Conservation (phyloP, 345 rosid species). For the Excoecaria cochinchinensis region DNA sequence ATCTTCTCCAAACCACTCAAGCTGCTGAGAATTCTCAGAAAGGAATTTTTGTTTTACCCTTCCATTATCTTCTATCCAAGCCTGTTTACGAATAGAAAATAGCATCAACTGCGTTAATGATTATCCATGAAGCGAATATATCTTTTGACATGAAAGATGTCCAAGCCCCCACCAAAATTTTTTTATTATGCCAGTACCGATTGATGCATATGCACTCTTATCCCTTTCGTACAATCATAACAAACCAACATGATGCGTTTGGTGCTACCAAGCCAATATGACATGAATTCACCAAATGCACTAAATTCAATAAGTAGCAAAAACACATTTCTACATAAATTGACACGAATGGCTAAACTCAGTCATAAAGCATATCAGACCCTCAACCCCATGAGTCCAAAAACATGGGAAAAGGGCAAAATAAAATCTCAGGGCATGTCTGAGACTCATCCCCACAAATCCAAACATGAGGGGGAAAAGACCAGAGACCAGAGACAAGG, state of each 20-base stretch:
- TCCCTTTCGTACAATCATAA: not conserved
- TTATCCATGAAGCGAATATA: not conserved
- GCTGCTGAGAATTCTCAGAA: conserved; percentile 7
- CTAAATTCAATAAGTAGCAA: too few species aligned
- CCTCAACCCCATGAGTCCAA: not conserved
- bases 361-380: not conserved
- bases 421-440: not conserved
- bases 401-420: not conserved
- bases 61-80: conserved; percentile 19
- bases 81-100: conserved; percentile 2
- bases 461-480: not conserved
- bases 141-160: not conserved
- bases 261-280: not conserved
- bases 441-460: not conserved
- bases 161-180: not conserved
- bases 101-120: not conserved
- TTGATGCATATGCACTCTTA: not conserved
- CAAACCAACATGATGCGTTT: not conserved
- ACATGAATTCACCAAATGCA: not conserved
- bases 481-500: not conserved
- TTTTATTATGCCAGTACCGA: not conserved
- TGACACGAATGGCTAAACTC: not conserved
- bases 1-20: conserved; percentile 4
- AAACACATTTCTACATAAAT: too few species aligned
- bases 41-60: not conserved